Base-by-base conservation (phyloP, 1,139 yeast species). In the Zygotorulaspora mrakii region DNA sequence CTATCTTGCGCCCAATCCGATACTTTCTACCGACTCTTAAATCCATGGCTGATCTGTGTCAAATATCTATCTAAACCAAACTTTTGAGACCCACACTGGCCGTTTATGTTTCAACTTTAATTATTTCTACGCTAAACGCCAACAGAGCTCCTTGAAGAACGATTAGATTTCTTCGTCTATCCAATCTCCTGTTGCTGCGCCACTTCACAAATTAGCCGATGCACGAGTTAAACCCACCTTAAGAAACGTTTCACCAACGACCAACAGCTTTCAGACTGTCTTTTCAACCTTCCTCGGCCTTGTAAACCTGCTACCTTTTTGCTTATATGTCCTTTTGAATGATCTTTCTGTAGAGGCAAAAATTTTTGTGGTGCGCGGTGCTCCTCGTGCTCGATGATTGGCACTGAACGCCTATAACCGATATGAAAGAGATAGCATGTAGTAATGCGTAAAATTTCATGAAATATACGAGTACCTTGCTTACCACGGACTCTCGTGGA, bases 21-120 rank as follows among this genome's bases (percentile, higher is more conserved):
- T 82, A 91, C 68, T 89, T 91, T 68, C 94, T 86, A 37, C 97
- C 97, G 37, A 91, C 95, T 64, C 96, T 77, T 62, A 88, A 77
- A 68, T 87, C 95, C 75, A 59, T 59, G 6, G 11, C 25, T 7
- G 14, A n/a, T 33, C 16, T 27, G 18, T 17, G 10, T 23, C 20
- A 16, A 16, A 16, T n/a, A n/a, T n/a, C n/a, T n/a, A 16, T 14
- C 29, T 16, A 16, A 14, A 14, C 14, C 35, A 32, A 32, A 22
- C 22, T n/a, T 24, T 11, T 24, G 13, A 24, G n/a, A 24, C n/a
- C 12, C n/a, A 24, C n/a, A n/a, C 5, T 10, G 13, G 13, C 11
- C 9, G 8, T 9, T 20, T 6, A 6, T 9, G 8, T 20, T 20
- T 20, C 6, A 20, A 20, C n/a, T n/a, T n/a, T n/a, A n/a, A n/a